A percentile compares a stretch with the other conserved stretches of the same genome.
Conservation (phyloP, 2,329 filamentous ascomycete species). For the Epichloe uncinata region DNA sequence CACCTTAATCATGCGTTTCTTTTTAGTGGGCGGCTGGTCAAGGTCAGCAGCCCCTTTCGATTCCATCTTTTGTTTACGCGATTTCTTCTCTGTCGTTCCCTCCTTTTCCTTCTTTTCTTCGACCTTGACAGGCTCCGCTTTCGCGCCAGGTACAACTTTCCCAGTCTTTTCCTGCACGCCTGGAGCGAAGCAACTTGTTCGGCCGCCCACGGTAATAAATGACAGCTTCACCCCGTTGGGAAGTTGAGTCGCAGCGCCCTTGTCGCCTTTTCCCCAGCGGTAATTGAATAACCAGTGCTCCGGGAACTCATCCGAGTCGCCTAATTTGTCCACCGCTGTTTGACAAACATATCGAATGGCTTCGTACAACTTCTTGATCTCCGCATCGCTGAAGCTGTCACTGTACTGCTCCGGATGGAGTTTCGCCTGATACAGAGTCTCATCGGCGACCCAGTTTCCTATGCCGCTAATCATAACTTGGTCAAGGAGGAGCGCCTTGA, state of each 20-base stretch:
- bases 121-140: constrained; percentile 27
- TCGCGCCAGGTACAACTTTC: constrained; percentile 25
- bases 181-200: constrained; percentile 83
- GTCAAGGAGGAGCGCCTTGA: constrained; percentile 81
- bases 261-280: constrained; percentile 83
- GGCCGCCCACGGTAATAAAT: constrained; percentile 77
- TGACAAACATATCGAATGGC: constrained; percentile 68
- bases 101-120: constrained; percentile 10
- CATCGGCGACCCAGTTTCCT: constrained; percentile 95
- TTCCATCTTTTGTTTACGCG: constrained; percentile 15
- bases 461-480: constrained; percentile 84
- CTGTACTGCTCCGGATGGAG: constrained; percentile 91
- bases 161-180: constrained; percentile 70
- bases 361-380: constrained; percentile 59
- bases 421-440: constrained; percentile 77
- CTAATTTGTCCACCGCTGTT: constrained; percentile 63
- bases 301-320: constrained; percentile 74
- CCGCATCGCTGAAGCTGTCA: constrained; percentile 59
- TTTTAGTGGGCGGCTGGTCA: constrained; percentile 14
- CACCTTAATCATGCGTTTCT: constrained; percentile 9
- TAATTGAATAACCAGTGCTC: constrained; percentile 79
- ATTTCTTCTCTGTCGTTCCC: constrained; percentile 11
- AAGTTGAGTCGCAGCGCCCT: constrained; percentile 49
- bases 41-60: constrained; percentile 13
- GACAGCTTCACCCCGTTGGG: constrained; percentile 77